phyloP scores from a whole-genome alignment of 2,329 filamentous ascomycete species.

The Scleromitrula shiraiana region DNA sequence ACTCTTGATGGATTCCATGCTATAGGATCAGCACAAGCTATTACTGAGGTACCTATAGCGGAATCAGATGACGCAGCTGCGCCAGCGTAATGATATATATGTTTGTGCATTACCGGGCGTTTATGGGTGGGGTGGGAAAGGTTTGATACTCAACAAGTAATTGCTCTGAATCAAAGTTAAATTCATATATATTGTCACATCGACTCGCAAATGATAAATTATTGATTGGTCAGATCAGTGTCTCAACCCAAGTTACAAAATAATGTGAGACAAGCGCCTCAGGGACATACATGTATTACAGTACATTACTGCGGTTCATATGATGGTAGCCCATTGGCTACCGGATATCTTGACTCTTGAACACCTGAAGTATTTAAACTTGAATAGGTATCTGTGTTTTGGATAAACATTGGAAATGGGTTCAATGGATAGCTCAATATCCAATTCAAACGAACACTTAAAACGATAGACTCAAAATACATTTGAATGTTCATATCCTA shows the following conservation, averaged over 20 bases:
- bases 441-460: no score
- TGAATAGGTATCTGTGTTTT: no score
- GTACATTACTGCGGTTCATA: no score
- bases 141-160: constrained; percentile 5
- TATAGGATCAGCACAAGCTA: constrained; percentile 17
- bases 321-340: no score
- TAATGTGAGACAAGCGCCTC: constrained; percentile 5
- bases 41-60: constrained; percentile 24
- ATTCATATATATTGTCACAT: constrained; percentile 1
- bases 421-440: no score
- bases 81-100: constrained; percentile 11
- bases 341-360: no score
- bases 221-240: constrained; percentile 5
- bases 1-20: constrained; percentile 78
- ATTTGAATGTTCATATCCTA: no score
- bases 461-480: no score
- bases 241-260: no score
- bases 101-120: constrained; percentile 16
- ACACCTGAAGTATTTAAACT: no score
- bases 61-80: constrained; percentile 23
- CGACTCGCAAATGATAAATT: neutral
- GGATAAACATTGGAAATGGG: no score
- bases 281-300: no score
- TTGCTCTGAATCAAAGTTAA: neutral
- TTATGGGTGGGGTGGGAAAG: neutral